Base-by-base conservation (phyloP, 129 eudicot species). In the Pseudognaphalium luteoalbum region DNA sequence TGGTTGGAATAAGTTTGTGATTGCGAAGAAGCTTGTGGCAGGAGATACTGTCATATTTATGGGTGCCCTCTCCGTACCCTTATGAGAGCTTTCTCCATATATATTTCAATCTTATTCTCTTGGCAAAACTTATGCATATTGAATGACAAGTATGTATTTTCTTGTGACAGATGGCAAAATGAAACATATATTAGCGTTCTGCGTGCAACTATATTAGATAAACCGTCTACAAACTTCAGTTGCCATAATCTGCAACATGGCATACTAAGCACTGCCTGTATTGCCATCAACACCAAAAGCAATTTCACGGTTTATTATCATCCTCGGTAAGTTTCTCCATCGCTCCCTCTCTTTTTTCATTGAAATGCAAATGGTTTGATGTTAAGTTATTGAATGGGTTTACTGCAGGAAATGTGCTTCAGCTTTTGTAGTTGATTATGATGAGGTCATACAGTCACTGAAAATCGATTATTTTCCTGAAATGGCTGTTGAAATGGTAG, bases 41-140 rank as follows among this genome's bases (percentile, higher is more conserved):
- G 81, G 85, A n/a, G 85, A 81, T 76, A 28, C 70, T 51, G 56
- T 72, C 54, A 62, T 81, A 29, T 81, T 81, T 65, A 61, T 71
- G 54, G 66, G 81, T 19, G 67, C 67, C 11, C 14, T 35, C 67
- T 72, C 20, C 57, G 67, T 35, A 12, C 30, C 32, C 25, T 59
- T 14, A 51, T 66, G 59, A 42, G 84, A 61, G 22, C 66, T 22
- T 0, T 1, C 34, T 7, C 14, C 33, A 11, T 21, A 41, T 33
- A 14, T 66, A 25, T 34, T 66, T 66, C 33, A 21, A 39, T n/a
- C 33, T 47, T 8, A 20, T 41, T 68, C 19, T 37, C 50, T 50
- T 42, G 15, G 22, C 30, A 44, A 15, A 8, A 5, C 17, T 54
- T 71, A 32, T 33, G 15, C 30, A 16, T 29, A n/a, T 71, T 8